Evolutionary conservation across 2,329 filamentous ascomycete species (phyloP).

Genomic region (Monosporascus sp.): DNA sequence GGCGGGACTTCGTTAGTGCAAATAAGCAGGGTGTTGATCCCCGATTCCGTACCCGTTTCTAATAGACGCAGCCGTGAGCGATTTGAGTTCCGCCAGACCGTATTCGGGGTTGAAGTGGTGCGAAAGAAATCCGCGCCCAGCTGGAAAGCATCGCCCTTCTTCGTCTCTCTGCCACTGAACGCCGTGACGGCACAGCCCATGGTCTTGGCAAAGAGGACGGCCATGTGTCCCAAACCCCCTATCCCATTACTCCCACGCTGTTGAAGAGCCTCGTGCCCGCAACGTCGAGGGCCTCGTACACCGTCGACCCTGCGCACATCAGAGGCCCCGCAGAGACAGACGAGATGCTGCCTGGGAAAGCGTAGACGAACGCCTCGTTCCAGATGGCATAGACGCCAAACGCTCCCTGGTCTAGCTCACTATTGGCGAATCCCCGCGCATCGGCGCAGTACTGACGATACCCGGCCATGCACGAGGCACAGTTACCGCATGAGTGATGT

Average conservation of each 20-base stretch:
- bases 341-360: conserved; percentile 32
- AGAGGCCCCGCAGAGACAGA: conserved; percentile 37
- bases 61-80: no score
- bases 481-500: conserved; percentile 25
- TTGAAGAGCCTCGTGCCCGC: conserved; percentile 20
- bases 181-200: conserved; percentile 39
- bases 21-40: conserved; percentile 2
- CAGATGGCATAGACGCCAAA: conserved; percentile 29
- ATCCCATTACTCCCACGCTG: conserved; percentile 41
- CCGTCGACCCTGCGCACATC: conserved; percentile 41
- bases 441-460: conserved; percentile 22
- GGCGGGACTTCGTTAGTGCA: neutral
- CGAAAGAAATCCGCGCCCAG: conserved; percentile 9
- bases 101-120: neutral
- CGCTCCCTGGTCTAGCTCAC: conserved; percentile 31
- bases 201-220: conserved; percentile 57
- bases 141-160: conserved; percentile 6
- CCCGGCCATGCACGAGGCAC: conserved; percentile 11
- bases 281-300: conserved; percentile 27
- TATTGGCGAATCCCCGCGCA: conserved; percentile 29
- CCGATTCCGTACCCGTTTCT: no score
- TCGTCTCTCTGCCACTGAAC: neutral
- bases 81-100: neutral
- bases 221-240: conserved; percentile 57
- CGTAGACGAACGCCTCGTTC: conserved; percentile 31